Evolutionary conservation across 2,329 filamentous ascomycete species (phyloP).

Genomic region (Phialophora tarda): DNA sequence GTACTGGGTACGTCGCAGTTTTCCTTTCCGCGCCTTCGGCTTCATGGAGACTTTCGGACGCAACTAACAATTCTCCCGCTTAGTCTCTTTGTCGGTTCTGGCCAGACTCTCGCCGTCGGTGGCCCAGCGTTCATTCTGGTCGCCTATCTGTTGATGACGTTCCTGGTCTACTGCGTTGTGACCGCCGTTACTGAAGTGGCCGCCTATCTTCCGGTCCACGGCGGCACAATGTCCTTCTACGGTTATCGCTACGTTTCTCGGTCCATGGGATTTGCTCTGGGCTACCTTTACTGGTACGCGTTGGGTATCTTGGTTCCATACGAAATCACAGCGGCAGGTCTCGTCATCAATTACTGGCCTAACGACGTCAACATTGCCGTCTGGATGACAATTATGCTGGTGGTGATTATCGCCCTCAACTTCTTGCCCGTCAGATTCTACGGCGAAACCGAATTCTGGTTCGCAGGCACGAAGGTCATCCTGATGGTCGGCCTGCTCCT

Average conservation of each 20-base stretch:
- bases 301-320: slow-evolving; percentile 56
- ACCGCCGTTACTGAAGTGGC: slow-evolving; percentile 51
- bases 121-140: slow-evolving; percentile 39
- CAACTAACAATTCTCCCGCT: slow-evolving; percentile 7
- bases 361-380: slow-evolving; percentile 51
- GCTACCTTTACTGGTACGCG: slow-evolving; percentile 57
- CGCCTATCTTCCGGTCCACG: slow-evolving; percentile 52
- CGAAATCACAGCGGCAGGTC: slow-evolving; percentile 69
- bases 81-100: slow-evolving; percentile 39
- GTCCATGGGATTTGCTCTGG: slow-evolving; percentile 51
- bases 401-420: slow-evolving; percentile 61
- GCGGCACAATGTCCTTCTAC: slow-evolving; percentile 53
- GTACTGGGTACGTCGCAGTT: slow-evolving; percentile 33
- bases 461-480: slow-evolving; percentile 58
- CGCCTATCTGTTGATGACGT: slow-evolving; percentile 47
- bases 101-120: slow-evolving; percentile 32
- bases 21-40: background rate
- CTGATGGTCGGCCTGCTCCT: slow-evolving; percentile 59
- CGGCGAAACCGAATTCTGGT: slow-evolving; percentile 62
- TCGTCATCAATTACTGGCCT: slow-evolving; percentile 69
- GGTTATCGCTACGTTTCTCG: slow-evolving; percentile 52
- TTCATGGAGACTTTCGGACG: too few relatives aligned
- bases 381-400: slow-evolving; percentile 63
- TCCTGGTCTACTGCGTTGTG: slow-evolving; percentile 56
- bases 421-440: slow-evolving; percentile 57